A percentile compares a stretch with the other conserved stretches of the same genome.
Evolutionary conservation across 1,284 basidiomycete genomes (phyloP).

Genomic region (Pseudozyma thailandica): DNA sequence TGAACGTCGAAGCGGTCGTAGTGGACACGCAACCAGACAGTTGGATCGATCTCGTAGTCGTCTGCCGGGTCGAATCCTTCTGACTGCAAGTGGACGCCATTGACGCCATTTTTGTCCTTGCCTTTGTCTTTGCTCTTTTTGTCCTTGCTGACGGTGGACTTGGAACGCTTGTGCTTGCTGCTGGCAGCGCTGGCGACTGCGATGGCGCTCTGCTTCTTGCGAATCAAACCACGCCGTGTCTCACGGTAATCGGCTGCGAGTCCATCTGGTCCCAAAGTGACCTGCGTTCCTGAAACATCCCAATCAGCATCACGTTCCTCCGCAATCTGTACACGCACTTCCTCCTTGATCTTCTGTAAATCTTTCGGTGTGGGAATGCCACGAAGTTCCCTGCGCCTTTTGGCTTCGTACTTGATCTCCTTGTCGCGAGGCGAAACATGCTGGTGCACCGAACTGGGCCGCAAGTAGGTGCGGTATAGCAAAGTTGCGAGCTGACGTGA

Average conservation of each 20-base stretch:
- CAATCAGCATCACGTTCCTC: slow-evolving; percentile 67
- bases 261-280: slow-evolving; percentile 32
- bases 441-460: slow-evolving; percentile 56
- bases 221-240: slow-evolving; percentile 50
- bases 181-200: slow-evolving; percentile 30
- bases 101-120: slow-evolving; percentile 33
- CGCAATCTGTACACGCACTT: slow-evolving; percentile 63
- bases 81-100: slow-evolving; percentile 19
- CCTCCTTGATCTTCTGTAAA: slow-evolving; percentile 63
- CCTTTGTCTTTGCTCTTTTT: slow-evolving; percentile 37
- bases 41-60: slow-evolving; percentile 58
- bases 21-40: slow-evolving; percentile 83
- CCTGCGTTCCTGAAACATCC: slow-evolving; percentile 25
- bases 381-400: slow-evolving; percentile 53
- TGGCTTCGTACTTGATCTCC: slow-evolving; percentile 60
- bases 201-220: slow-evolving; percentile 39
- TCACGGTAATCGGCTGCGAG: slow-evolving; percentile 27
- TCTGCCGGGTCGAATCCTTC: slow-evolving; percentile 42
- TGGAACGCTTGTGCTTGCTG: slow-evolving; percentile 41
- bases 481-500: slow-evolving; percentile 36
- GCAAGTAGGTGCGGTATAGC: slow-evolving; percentile 56
- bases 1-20: slow-evolving; percentile 87
- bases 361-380: slow-evolving; percentile 68
- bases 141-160: slow-evolving; percentile 30
- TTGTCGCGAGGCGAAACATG: slow-evolving; percentile 69